These are phyloP conservation scores for Talaromyces sp. DNA, from an alignment of 2,329 filamentous ascomycete genomes.

Conservation along the genomic window DNA sequence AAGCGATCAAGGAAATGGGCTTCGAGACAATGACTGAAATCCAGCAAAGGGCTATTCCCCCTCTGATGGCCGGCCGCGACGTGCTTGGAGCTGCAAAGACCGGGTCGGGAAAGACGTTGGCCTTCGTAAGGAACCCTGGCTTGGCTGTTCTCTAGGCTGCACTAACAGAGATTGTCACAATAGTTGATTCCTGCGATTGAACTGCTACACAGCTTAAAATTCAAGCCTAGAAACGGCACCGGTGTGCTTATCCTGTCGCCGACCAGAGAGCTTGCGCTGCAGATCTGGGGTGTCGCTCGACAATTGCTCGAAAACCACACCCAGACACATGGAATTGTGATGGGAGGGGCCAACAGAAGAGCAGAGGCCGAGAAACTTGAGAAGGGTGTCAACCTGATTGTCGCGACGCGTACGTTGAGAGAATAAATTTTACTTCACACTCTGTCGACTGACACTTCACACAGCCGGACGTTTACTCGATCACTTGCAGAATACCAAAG, in stretches of 20 bases:
- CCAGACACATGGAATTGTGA: constrained; percentile 93
- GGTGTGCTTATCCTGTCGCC: constrained; percentile 90
- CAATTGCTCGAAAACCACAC: constrained; percentile 91
- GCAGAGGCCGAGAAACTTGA: constrained; percentile 90
- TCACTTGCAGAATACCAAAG: constrained; percentile 85
- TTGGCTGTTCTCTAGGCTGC: constrained; percentile 46
- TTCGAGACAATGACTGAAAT: constrained; percentile 97
- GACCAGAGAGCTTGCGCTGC: constrained; percentile 86
- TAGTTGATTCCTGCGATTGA: constrained; percentile 67
- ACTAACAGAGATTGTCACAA: neutral
- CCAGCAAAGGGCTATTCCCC: constrained; percentile 89
- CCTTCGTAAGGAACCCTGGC: constrained; percentile 57
- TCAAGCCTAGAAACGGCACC: constrained; percentile 57
- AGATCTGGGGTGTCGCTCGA: constrained; percentile 91
- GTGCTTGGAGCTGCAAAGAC: constrained; percentile 95
- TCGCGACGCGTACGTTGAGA: constrained; percentile 57
- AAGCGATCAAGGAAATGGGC: constrained; percentile 84
- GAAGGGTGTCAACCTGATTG: constrained; percentile 91
- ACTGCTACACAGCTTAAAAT: constrained; percentile 68
- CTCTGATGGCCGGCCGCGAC: constrained; percentile 80
- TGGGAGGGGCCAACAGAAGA: constrained; percentile 84
- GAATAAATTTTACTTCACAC: neutral
- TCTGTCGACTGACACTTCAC: constrained; percentile 26
- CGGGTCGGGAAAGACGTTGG: constrained; percentile 86
- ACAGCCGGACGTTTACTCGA: constrained; percentile 75